A percentile compares a stretch with the other conserved stretches of the same genome.
These are phyloP conservation scores for Lecanoromycetidae sp. DNA, from an alignment of 2,329 filamentous ascomycete species.

Conservation along the genomic window DNA sequence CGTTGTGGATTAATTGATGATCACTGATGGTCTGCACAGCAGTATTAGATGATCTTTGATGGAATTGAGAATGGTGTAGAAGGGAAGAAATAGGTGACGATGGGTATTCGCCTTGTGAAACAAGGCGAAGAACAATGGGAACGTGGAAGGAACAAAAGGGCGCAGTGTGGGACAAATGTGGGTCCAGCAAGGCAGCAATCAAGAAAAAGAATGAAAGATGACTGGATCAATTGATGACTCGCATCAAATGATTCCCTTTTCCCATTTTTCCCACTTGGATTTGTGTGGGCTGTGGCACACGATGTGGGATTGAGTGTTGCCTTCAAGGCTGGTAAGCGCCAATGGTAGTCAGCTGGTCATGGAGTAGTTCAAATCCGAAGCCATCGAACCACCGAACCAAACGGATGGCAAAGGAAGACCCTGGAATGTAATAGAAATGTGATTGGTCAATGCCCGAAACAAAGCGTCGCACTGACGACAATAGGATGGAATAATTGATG, in stretches of 20 bases:
- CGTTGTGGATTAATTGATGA: not conserved
- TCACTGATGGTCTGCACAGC: not conserved
- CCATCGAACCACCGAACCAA: slow-evolving; percentile 2
- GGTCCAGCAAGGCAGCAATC: slow-evolving; percentile 9
- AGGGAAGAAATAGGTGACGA: not conserved
- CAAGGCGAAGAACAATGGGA: slow-evolving; percentile 1
- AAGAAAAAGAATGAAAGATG: slow-evolving; percentile 6
- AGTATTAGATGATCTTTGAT: not conserved
- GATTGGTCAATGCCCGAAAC: slow-evolving; percentile 12
- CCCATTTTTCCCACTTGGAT: not conserved
- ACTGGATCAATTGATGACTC: slow-evolving; percentile 14
- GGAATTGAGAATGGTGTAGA: not conserved
- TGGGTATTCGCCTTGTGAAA: not conserved
- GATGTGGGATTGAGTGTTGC: not conserved
- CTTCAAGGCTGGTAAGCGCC: slow-evolving; percentile 1
- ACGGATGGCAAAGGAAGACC: slow-evolving; percentile 1
- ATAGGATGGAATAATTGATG: not conserved
- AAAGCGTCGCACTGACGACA: slow-evolving; percentile 3
- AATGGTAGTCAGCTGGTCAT: slow-evolving; percentile 8
- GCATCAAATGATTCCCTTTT: slow-evolving; percentile 10
- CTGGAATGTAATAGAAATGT: not conserved
- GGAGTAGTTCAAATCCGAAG: too few species aligned
- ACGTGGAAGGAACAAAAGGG: not conserved
- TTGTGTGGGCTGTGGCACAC: not conserved
- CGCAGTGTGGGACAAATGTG: not conserved